Evolutionary conservation across 345 rosid genomes (phyloP).

Genomic region (Microcos paniculata): DNA sequence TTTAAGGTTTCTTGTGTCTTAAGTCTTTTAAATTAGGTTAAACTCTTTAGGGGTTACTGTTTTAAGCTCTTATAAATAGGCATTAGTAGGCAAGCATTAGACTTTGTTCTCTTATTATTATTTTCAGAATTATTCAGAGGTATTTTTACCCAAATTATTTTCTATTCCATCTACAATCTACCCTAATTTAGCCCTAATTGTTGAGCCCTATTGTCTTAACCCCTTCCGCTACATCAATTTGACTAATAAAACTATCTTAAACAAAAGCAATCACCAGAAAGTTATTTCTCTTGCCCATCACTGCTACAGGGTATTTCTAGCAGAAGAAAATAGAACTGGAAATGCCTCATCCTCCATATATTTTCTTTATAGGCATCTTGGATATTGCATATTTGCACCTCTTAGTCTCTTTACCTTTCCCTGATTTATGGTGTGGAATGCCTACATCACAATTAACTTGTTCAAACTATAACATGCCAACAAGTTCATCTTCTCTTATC

Average conservation of each 20-base stretch:
- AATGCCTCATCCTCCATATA: not conserved
- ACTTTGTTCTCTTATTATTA: too few species aligned
- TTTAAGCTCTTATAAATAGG: too few species aligned
- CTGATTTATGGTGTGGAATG: not conserved
- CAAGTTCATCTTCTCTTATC: not conserved
- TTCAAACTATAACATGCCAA: not conserved
- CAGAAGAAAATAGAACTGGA: not conserved
- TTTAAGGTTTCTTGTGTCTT: too few species aligned
- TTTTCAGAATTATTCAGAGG: too few species aligned
- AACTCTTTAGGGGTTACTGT: too few species aligned
- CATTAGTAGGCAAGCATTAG: too few species aligned
- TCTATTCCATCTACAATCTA: too few species aligned
- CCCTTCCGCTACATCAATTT: too few species aligned
- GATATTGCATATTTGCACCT: not conserved
- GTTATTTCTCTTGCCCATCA: not conserved
- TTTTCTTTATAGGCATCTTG: not conserved
- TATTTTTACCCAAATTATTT: too few species aligned
- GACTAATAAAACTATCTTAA: not conserved
- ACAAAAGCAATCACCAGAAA: not conserved
- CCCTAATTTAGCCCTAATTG: too few species aligned
- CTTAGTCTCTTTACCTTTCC: not conserved
- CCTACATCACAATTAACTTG: not conserved
- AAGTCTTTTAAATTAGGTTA: too few species aligned
- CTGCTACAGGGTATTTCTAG: conserved; percentile 4
- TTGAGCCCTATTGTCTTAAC: too few species aligned